phyloP scores from a whole-genome alignment of 1,284 basidiomycete genomes.

The Paramarasmius palmivorus region DNA sequence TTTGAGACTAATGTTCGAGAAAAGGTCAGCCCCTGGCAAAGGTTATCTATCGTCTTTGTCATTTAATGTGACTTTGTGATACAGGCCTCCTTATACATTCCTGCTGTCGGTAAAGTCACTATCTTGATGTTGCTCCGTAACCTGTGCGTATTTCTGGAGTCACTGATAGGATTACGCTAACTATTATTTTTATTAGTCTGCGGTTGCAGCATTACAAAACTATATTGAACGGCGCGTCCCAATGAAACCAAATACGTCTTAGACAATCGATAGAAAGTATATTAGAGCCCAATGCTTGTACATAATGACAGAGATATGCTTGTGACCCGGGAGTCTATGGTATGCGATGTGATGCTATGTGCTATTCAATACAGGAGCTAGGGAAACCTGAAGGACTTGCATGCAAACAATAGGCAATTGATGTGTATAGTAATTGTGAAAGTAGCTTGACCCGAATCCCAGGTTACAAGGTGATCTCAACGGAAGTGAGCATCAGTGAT shows the following conservation, averaged over 20 bases:
- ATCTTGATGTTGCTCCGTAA: conserved; percentile 97
- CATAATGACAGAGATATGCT: background rate
- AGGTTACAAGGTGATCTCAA: conserved; percentile 12
- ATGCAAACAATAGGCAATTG: background rate
- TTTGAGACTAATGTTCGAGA: too few species aligned
- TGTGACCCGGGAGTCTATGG: background rate
- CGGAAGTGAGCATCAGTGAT: conserved; percentile 29
- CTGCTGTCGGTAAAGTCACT: conserved; percentile 95
- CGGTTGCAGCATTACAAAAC: conserved; percentile 72
- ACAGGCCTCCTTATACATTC: conserved; percentile 89
- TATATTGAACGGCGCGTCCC: conserved; percentile 18
- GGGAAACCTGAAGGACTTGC: background rate
- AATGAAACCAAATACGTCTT: too few species aligned
- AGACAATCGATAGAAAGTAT: background rate
- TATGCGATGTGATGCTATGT: background rate
- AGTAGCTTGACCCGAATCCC: too few species aligned
- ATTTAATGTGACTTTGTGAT: background rate
- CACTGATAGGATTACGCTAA: conserved; percentile 3
- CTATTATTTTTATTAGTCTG: conserved; percentile 43
- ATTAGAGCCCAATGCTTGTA: background rate
- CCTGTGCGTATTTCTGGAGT: conserved; percentile 56
- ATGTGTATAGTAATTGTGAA: too few species aligned
- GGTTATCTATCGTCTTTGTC: conserved; percentile 1
- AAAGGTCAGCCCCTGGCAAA: too few species aligned
- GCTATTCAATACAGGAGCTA: conserved; percentile 4